Conservation (phyloP, 345 rosid species). For the Cardamine chenopodiifolia region DNA sequence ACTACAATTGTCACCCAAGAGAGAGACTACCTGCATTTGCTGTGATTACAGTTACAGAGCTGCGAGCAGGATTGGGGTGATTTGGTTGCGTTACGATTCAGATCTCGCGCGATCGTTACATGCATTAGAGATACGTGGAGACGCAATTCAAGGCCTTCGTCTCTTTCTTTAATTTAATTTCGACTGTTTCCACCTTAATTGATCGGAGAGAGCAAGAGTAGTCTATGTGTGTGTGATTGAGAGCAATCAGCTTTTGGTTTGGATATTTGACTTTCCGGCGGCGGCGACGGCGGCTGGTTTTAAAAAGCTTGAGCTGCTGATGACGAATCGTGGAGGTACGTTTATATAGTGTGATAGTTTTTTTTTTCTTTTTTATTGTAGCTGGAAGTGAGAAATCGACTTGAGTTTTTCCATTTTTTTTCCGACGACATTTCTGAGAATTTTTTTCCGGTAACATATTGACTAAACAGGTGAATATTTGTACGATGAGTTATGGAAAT, state of each 20-base stretch:
- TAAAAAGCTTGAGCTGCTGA: conserved; percentile 38
- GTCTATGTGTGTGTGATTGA: not conserved
- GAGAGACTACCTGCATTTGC: not conserved
- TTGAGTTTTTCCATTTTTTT: not conserved
- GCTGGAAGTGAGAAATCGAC: conserved; percentile 15
- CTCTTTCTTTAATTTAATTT: conserved; percentile 14
- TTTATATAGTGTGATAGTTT: conserved; percentile 40
- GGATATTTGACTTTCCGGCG: not conserved
- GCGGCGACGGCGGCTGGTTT: conserved; percentile 10
- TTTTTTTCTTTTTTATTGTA: no score
- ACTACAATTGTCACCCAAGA: conserved; percentile 22
- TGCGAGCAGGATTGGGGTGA: conserved; percentile 22
- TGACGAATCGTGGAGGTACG: conserved; percentile 58
- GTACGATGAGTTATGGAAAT: conserved; percentile 77
- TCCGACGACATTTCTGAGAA: conserved; percentile 18
- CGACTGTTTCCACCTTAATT: conserved; percentile 1
- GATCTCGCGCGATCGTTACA: conserved; percentile 49
- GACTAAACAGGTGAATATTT: conserved; percentile 43
- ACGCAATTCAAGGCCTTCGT: conserved; percentile 31
- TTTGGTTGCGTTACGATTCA: conserved; percentile 47
- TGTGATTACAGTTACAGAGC: conserved; percentile 31
- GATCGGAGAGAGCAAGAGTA: not conserved
- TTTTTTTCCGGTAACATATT: not conserved
- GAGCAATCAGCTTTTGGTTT: conserved; percentile 4
- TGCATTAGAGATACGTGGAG: conserved; percentile 23